Conservation (phyloP, 2,329 filamentous ascomycete genomes). For the Penicillium sp. region DNA sequence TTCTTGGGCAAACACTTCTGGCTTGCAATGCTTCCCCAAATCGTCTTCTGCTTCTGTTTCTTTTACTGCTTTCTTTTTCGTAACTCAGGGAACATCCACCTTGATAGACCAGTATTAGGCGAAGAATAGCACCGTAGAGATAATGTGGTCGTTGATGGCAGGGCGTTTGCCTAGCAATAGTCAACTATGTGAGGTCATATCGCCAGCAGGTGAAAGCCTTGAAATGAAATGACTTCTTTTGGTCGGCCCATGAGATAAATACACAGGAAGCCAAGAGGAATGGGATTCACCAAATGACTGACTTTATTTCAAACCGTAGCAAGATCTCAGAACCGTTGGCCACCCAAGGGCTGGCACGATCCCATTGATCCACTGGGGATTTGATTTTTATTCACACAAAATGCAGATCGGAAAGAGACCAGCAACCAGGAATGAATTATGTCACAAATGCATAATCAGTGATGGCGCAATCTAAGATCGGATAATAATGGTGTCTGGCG, state of each 20-base stretch:
- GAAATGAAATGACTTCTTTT: neutral
- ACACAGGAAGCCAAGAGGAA: neutral
- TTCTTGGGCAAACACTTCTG: slow-evolving; percentile 15
- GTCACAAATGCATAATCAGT: slow-evolving; percentile 18
- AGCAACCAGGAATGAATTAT: slow-evolving; percentile 21
- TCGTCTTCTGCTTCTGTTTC: neutral
- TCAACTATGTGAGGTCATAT: slow-evolving; percentile 26
- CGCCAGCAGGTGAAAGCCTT: no score
- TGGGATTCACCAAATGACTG: neutral
- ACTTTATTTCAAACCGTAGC: neutral
- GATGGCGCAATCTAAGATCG: slow-evolving; percentile 1
- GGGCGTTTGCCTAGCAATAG: slow-evolving; percentile 24
- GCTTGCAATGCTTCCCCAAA: slow-evolving; percentile 7
- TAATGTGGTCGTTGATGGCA: slow-evolving; percentile 3
- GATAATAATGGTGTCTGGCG: slow-evolving; percentile 8
- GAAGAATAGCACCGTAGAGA: neutral
- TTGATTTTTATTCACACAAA: slow-evolving; percentile 3
- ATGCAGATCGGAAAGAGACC: slow-evolving; percentile 8
- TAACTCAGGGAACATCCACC: neutral
- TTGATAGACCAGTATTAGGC: neutral
- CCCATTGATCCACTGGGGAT: slow-evolving; percentile 5
- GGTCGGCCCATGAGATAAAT: neutral
- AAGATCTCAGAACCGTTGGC: slow-evolving; percentile 1
- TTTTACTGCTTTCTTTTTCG: neutral
- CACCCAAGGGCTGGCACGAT: slow-evolving; percentile 2